A percentile compares a stretch with the other conserved stretches of the same genome.
These are phyloP conservation scores for Lactifluus echinatus DNA, from an alignment of 768 basidiomycete species.

Conservation along the genomic window DNA sequence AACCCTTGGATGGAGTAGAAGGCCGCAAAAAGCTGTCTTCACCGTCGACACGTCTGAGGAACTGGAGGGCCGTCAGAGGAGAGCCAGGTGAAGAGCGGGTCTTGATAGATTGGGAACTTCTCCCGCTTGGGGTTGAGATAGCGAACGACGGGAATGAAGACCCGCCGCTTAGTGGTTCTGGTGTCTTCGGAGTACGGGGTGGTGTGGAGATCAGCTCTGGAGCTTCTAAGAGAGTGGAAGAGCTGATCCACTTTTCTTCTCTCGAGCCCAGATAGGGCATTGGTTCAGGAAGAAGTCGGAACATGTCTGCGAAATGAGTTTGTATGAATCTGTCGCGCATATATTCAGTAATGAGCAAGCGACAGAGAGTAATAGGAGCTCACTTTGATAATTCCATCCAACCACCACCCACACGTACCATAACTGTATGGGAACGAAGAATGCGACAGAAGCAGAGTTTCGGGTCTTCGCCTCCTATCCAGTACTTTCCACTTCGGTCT, in stretches of 20 bases:
- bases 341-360: neutral
- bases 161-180: slow-evolving; percentile 45
- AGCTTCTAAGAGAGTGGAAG: slow-evolving; percentile 57
- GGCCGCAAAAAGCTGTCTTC: slow-evolving; percentile 46
- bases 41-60: slow-evolving; percentile 69
- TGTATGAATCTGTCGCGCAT: slow-evolving; percentile 62
- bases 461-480: slow-evolving; percentile 89
- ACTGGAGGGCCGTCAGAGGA: slow-evolving; percentile 73
- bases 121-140: slow-evolving; percentile 40
- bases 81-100: slow-evolving; percentile 60
- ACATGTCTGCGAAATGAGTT: slow-evolving; percentile 77
- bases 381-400: slow-evolving; percentile 90
- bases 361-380: slow-evolving; percentile 23
- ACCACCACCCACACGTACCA: slow-evolving; percentile 94
- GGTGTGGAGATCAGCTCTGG: slow-evolving; percentile 34
- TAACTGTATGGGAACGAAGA: slow-evolving; percentile 83
- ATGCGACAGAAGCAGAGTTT: slow-evolving; percentile 90
- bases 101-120: slow-evolving; percentile 37
- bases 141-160: slow-evolving; percentile 58
- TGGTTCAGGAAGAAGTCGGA: slow-evolving; percentile 63
- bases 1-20: slow-evolving; percentile 52
- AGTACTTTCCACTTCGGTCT: slow-evolving; percentile 90
- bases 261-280: slow-evolving; percentile 34
- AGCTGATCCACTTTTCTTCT: slow-evolving; percentile 81
- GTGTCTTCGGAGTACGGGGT: slow-evolving; percentile 46